These are phyloP conservation scores for Coniochaeta prunicola DNA, from an alignment of 2,329 filamentous ascomycete genomes.

Conservation along the genomic window DNA sequence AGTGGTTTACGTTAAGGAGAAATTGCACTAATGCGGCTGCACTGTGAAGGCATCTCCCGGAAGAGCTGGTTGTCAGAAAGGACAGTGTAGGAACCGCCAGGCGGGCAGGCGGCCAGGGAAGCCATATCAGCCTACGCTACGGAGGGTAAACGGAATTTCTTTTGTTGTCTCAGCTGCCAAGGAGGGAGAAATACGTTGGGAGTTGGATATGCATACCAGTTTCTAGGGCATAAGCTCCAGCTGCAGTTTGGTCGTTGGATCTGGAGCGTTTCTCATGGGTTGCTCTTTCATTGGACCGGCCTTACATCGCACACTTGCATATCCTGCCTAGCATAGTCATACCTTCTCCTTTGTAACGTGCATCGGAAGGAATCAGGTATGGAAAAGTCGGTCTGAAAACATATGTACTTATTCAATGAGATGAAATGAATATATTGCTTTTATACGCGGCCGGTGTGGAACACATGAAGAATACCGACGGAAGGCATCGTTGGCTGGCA, in stretches of 20 bases:
- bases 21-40: slow-evolving; percentile 36
- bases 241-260: neutral
- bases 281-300: neutral
- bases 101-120: neutral
- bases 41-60: neutral
- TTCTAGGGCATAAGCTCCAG: neutral
- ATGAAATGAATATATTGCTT: neutral
- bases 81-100: neutral
- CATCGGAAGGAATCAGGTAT: neutral
- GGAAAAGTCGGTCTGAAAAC: neutral
- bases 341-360: neutral
- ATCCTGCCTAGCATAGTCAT: neutral
- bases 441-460: neutral
- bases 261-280: neutral
- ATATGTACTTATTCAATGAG: neutral
- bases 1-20: slow-evolving; percentile 58
- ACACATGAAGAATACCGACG: neutral
- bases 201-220: neutral
- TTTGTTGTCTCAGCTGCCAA: neutral
- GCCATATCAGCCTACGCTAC: neutral
- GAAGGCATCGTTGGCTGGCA: neutral
- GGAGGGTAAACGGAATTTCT: neutral
- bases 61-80: neutral
- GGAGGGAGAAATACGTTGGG: neutral
- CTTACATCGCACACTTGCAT: slow-evolving; percentile 1